Conservation (phyloP, 1,139 yeast species). For the Geotrichum histeridarum region DNA sequence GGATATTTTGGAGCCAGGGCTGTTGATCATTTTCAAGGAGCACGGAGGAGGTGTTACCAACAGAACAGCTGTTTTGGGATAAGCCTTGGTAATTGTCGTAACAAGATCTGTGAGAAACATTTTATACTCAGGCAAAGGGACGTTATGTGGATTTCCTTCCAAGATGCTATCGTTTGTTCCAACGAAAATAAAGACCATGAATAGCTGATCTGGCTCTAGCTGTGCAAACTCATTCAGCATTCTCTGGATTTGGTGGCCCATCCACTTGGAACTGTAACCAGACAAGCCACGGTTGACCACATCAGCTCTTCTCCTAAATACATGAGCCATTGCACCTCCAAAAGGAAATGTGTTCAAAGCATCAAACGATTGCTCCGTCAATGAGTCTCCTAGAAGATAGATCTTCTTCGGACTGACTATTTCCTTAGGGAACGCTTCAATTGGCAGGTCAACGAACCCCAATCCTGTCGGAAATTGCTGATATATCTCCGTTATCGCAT, state of each 20-base stretch:
- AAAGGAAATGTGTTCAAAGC: constrained; percentile 17
- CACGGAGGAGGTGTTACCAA: constrained; percentile 21
- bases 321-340: constrained; percentile 16
- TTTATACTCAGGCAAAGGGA: constrained; percentile 14
- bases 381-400: constrained; percentile 20
- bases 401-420: constrained; percentile 12
- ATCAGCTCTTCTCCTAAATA: constrained; percentile 18
- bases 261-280: constrained; percentile 20
- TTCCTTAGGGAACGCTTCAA: neutral
- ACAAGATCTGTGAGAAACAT: constrained; percentile 7
- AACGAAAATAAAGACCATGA: constrained; percentile 16
- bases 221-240: constrained; percentile 8
- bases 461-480: neutral
- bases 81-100: neutral
- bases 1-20: constrained; percentile 16
- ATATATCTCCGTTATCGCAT: constrained; percentile 2
- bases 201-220: constrained; percentile 6
- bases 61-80: constrained; percentile 12
- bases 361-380: constrained; percentile 19
- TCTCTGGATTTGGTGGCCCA: constrained; percentile 13
- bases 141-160: constrained; percentile 24
- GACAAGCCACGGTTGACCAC: constrained; percentile 19
- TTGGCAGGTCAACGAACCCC: neutral
- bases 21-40: constrained; percentile 11
- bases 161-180: constrained; percentile 23